Base-by-base conservation (phyloP, 2,329 filamentous ascomycete genomes). In the Phaeoacremonium minimum region DNA sequence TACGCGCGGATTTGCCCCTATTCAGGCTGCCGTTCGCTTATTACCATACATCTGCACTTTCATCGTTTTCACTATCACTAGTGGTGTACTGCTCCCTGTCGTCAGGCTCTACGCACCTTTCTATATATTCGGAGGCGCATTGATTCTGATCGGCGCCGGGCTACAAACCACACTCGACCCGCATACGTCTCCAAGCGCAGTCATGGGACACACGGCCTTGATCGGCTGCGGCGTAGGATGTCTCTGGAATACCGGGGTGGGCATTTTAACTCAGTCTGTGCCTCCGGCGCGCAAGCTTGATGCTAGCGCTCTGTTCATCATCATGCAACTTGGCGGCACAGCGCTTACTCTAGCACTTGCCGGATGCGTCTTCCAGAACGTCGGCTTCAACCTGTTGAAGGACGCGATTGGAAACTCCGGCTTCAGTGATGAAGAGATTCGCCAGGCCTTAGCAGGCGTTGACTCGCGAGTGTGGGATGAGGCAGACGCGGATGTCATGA, bases 1-100 rank as follows among this genome's bases (percentile, higher is more conserved):
- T 46, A 61, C 60, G 12, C 19, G 8, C 7, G 29, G 15, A 6
- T 30, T 15, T 5, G 17, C 18, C 8, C 15, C 15, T 14, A 12
- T 37, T 19, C 28, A 32, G 14, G 4, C 35, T 14, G 18, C 14
- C 17, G 16, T 32, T 6, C 19, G 18, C 28, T 18, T 32, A 12
- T 15, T 37, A 15, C 19, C 32, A 7, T 37, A 15, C 15, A 18
- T 32, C 15, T 14, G 15, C 7, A 13, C 17, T 12, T 31, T 36
- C 28, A 16, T 30, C 15, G 17, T 7, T 6, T 8, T 17, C 16
- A 15, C n/a, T 17, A 20, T 33, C 18, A 9, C 15, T 15, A n/a
- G 13, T 19, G 32, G 16, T 15, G 32, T 17, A 13, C 19, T 33
- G 32, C 16, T 22, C 15, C 18, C 32, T 15, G 18, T 33, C 13